These are phyloP conservation scores for Apiospora kogelbergensis DNA, from an alignment of 2,329 filamentous ascomycete genomes.

Conservation along the genomic window DNA sequence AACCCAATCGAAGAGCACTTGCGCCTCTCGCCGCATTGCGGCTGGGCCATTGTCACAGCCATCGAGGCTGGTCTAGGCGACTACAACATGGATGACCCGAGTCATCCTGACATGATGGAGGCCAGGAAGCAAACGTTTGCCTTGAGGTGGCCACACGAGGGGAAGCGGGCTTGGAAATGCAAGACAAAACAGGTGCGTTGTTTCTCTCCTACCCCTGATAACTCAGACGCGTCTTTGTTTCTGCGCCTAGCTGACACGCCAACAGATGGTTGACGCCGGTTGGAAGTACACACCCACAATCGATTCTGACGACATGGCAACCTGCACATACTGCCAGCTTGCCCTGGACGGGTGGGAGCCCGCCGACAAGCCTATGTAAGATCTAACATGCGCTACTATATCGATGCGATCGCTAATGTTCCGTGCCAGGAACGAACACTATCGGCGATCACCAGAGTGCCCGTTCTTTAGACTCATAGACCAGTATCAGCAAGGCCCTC, in stretches of 20 bases:
- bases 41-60: constrained; percentile 76
- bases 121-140: constrained; percentile 83
- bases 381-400: constrained; percentile 14
- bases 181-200: constrained; percentile 76
- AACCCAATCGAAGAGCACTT: constrained; percentile 83
- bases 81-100: constrained; percentile 71
- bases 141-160: constrained; percentile 85
- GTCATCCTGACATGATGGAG: constrained; percentile 66
- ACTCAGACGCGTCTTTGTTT: not conserved
- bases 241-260: constrained; percentile 19
- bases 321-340: constrained; percentile 86
- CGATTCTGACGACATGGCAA: constrained; percentile 85
- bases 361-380: constrained; percentile 82
- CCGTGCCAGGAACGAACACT: constrained; percentile 73
- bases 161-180: constrained; percentile 84
- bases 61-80: constrained; percentile 63
- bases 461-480: constrained; percentile 75
- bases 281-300: constrained; percentile 89
- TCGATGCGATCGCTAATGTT: constrained; percentile 12
- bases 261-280: constrained; percentile 81
- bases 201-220: no score
- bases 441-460: constrained; percentile 74
- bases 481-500: constrained; percentile 46
- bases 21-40: constrained; percentile 77
- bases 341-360: constrained; percentile 94